Conservation (phyloP, 1,284 basidiomycete species). For the Ceratobasidium sp. region DNA sequence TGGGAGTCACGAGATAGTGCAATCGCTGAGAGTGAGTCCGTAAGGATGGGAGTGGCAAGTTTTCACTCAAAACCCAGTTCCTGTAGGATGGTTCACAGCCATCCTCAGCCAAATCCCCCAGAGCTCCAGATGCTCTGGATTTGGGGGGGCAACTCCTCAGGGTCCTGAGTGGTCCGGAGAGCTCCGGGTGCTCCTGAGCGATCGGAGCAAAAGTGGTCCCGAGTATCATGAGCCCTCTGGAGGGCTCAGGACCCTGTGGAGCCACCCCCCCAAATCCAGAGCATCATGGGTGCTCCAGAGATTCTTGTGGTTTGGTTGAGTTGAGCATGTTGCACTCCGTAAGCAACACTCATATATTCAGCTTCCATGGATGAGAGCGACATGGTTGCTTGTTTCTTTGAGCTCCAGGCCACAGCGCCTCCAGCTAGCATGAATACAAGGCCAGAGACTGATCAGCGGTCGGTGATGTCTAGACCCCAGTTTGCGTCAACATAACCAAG, state of each 20-base stretch:
- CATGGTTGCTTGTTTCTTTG: slow-evolving; percentile 53
- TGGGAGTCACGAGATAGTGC: slow-evolving; percentile 46
- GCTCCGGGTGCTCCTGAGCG: no score
- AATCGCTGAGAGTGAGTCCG: slow-evolving; percentile 50
- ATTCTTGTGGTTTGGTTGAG: no score
- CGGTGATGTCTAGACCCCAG: slow-evolving; percentile 50
- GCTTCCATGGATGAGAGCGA: slow-evolving; percentile 55
- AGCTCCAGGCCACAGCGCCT: slow-evolving; percentile 54
- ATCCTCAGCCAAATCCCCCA: slow-evolving; percentile 14
- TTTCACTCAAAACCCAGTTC: slow-evolving; percentile 46
- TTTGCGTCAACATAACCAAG: slow-evolving; percentile 19
- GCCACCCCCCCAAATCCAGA: no score
- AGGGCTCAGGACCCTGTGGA: no score
- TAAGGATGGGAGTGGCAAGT: slow-evolving; percentile 44
- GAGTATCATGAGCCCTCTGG: no score
- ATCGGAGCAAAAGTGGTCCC: no score
- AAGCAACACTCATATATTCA: slow-evolving; percentile 51
- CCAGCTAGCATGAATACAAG: slow-evolving; percentile 51
- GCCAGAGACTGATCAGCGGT: slow-evolving; percentile 53
- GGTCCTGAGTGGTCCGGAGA: no score
- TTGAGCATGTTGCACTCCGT: slow-evolving; percentile 49
- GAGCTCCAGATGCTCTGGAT: no score
- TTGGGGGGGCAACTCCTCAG: no score
- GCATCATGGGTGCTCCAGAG: no score
- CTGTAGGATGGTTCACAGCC: slow-evolving; percentile 47